Percentiles rank a stretch among this genome's conserved stretches.
Conservation (phyloP, 2,329 filamentous ascomycete genomes). For the Hypoxylon sp. region DNA sequence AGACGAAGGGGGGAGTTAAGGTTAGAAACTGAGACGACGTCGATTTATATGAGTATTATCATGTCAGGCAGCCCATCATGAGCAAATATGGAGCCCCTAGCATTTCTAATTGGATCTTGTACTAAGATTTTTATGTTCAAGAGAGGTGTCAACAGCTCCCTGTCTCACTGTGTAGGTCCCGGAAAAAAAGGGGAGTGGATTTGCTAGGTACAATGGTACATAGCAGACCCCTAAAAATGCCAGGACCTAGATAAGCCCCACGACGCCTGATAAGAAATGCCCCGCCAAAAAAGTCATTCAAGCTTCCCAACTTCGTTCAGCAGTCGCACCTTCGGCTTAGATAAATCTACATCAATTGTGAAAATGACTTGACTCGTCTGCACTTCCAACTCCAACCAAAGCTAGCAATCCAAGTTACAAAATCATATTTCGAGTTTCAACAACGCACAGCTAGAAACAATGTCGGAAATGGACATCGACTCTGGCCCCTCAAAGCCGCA, state of each 20-base stretch:
- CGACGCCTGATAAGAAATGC: slow-evolving; percentile 30
- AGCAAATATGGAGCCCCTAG: too few species aligned
- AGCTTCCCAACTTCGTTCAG: slow-evolving; percentile 3
- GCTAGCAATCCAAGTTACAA: neutral
- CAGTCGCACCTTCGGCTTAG: neutral
- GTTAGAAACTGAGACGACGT: too few species aligned
- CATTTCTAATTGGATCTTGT: too few species aligned
- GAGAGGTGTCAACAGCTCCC: too few species aligned
- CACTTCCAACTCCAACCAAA: neutral
- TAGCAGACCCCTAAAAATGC: neutral
- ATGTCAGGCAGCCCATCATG: too few species aligned
- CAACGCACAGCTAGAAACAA: slow-evolving; percentile 1
- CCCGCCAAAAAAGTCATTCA: slow-evolving; percentile 35
- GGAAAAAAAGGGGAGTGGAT: neutral
- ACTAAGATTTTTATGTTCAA: too few species aligned
- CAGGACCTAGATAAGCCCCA: slow-evolving; percentile 25
- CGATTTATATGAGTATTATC: too few species aligned
- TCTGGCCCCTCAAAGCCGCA: slow-evolving; percentile 13
- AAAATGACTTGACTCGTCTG: slow-evolving; percentile 24
- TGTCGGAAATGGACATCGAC: slow-evolving; percentile 38
- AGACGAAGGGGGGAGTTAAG: too few species aligned
- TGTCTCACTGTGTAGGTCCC: too few species aligned
- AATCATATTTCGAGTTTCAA: neutral
- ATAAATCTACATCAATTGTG: neutral
- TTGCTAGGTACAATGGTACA: slow-evolving; percentile 10